Conservation (phyloP, 345 rosid species). For the Excoecaria cochinchinensis region DNA sequence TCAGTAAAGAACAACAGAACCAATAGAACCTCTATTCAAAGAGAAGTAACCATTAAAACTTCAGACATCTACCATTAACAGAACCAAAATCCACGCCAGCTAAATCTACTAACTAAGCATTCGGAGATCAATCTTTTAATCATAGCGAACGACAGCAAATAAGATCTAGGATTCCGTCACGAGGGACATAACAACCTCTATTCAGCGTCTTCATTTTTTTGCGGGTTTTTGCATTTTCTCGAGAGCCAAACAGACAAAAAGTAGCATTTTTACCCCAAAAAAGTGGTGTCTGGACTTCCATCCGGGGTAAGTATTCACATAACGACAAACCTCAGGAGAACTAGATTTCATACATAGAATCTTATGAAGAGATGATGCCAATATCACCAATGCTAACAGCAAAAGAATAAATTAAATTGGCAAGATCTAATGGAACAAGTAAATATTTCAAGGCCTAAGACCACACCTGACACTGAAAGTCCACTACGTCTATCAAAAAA, state of each 20-base stretch:
- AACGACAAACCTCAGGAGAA: neutral
- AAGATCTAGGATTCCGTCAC: slow-evolving; percentile 14
- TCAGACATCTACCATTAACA: neutral
- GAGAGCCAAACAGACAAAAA: neutral
- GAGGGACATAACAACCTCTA: neutral
- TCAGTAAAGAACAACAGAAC: neutral
- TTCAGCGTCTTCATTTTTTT: neutral
- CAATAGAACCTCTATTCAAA: neutral
- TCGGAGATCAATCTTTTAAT: neutral
- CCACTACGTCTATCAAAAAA: neutral
- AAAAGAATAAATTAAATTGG: neutral
- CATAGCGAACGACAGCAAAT: neutral
- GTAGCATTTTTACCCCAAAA: neutral
- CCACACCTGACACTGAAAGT: slow-evolving; percentile 1
- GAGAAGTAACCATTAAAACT: neutral
- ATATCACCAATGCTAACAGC: slow-evolving; percentile 3
- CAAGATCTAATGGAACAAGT: slow-evolving; percentile 21
- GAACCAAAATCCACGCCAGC: neutral
- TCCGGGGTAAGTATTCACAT: neutral
- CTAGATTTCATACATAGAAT: slow-evolving; percentile 6
- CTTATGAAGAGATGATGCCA: slow-evolving; percentile 7
- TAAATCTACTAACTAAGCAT: slow-evolving; percentile 5
- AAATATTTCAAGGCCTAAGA: neutral
- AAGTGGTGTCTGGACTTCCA: too few relatives aligned
- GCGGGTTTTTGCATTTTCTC: slow-evolving; percentile 1